Base-by-base conservation (phyloP, 768 basidiomycete genomes). In the Lactarius psammicola region DNA sequence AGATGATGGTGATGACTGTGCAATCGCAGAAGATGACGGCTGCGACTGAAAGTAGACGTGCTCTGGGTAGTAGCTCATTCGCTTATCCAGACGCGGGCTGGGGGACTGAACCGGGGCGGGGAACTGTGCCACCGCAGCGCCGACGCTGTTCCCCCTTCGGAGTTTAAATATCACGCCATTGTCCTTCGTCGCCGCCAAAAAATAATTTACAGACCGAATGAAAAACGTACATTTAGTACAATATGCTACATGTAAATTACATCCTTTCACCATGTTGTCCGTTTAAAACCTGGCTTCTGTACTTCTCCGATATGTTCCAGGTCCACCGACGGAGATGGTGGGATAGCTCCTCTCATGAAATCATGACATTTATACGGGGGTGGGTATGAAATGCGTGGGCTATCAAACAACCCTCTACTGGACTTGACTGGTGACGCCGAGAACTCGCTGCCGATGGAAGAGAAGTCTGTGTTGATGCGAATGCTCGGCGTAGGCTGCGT, bases 41-140 rank as follows among this genome's bases (percentile, higher is more conserved):
- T 38, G 23, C 20, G 63, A 69, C 31, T 68, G 69, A 34, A 62
- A 63, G 62, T 62, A 70, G 69, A 69, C 64, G 63, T 63, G 69
- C 59, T 69, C 69, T 65, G 69, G 68, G 63, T 65, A 70, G 68
- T 69, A 70, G 63, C 49, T 51, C 49, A 51, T 51, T 51, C 49
- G 49, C 60, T 70, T 64, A 69, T 70, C 64, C 68, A 66, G 69
- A 65, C 68, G 56, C 60, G 38, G 63, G 56, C 54, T 49, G 31
- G 56, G 63, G 36, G 59, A 36, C 54, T 44, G 51, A 26, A 54
- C 26, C 60, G 57, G 61, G 44, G 53, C 59, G 54, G 64, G 55
- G 36, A 60, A 51, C 26, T 20, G n/a, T 20, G 53, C 34, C 51
- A 56, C 64, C 46, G 56, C 55, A 56, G 57, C 66, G 33, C 62